These are phyloP conservation scores for Daldinia sp. DNA, from an alignment of 2,329 filamentous ascomycete genomes.

Conservation along the genomic window DNA sequence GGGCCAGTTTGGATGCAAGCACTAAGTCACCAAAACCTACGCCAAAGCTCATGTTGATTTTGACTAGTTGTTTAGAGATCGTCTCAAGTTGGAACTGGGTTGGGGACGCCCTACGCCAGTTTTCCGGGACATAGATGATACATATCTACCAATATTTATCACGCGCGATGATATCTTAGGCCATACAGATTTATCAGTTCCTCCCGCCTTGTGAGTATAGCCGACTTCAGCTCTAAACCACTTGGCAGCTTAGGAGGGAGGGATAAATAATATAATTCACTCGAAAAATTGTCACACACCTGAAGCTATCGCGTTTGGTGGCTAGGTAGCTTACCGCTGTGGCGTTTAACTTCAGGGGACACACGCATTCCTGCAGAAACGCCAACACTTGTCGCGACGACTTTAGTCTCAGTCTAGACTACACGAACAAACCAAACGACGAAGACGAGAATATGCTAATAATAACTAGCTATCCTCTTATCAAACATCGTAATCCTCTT, in stretches of 20 bases:
- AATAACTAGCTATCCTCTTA: neutral
- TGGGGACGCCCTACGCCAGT: neutral
- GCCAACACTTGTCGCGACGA: slow-evolving; percentile 6
- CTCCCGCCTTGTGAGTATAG: neutral
- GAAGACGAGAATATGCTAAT: neutral
- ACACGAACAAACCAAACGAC: neutral
- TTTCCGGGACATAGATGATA: neutral
- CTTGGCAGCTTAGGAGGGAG: slow-evolving; percentile 5
- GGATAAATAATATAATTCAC: neutral
- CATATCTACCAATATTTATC: slow-evolving; percentile 9
- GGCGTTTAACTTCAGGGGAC: slow-evolving; percentile 7
- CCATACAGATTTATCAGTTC: slow-evolving; percentile 2
- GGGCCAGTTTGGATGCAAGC: slow-evolving; percentile 34
- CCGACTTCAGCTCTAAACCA: slow-evolving; percentile 11
- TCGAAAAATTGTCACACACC: slow-evolving; percentile 10
- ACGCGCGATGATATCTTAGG: neutral
- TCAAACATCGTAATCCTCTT: neutral
- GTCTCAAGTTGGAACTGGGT: neutral
- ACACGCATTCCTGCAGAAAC: slow-evolving; percentile 5
- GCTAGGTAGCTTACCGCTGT: slow-evolving; percentile 21
- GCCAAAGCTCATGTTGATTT: slow-evolving; percentile 32
- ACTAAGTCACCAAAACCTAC: slow-evolving; percentile 37
- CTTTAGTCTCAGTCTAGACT: slow-evolving; percentile 3
- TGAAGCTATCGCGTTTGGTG: neutral
- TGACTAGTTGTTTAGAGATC: neutral